Conservation (phyloP, 208 protist genomes). For the Leishmania arabica region DNA sequence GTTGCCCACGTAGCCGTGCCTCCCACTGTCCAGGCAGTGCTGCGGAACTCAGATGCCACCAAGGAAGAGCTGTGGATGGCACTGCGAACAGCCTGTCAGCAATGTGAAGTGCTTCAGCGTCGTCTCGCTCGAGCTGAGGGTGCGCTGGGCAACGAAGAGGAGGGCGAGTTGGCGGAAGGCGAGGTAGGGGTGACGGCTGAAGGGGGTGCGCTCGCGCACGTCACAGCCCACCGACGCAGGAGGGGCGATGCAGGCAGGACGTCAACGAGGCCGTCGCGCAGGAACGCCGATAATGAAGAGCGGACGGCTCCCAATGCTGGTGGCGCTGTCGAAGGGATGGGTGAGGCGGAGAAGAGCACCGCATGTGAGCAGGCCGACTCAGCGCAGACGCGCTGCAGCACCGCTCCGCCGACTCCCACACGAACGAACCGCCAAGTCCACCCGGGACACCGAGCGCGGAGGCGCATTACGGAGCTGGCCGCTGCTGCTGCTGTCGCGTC, state of each 20-base stretch:
- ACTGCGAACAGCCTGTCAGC: slow-evolving; percentile 22
- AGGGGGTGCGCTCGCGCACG: background rate
- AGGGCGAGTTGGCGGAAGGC: background rate
- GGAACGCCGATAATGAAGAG: background rate
- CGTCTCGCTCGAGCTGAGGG: slow-evolving; percentile 11
- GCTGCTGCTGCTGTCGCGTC: background rate
- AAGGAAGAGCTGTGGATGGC: slow-evolving; percentile 27
- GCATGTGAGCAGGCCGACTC: background rate
- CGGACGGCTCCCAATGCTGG: background rate
- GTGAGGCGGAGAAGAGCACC: background rate
- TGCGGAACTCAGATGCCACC: slow-evolving; percentile 20
- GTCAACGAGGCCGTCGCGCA: background rate
- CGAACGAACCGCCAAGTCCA: background rate
- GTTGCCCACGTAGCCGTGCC: slow-evolving; percentile 16
- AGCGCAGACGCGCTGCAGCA: background rate
- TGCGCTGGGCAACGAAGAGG: background rate
- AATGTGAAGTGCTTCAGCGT: slow-evolving; percentile 17
- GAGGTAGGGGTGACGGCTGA: background rate
- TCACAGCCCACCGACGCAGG: background rate
- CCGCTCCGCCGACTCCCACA: background rate
- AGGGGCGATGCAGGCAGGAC: background rate
- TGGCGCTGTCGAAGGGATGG: background rate
- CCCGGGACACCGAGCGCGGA: background rate
- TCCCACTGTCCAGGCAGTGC: slow-evolving; percentile 17
- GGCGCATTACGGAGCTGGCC: background rate